These are phyloP conservation scores for Acanthamoeba sp. DNA, from an alignment of 208 protist species.

Conservation along the genomic window DNA sequence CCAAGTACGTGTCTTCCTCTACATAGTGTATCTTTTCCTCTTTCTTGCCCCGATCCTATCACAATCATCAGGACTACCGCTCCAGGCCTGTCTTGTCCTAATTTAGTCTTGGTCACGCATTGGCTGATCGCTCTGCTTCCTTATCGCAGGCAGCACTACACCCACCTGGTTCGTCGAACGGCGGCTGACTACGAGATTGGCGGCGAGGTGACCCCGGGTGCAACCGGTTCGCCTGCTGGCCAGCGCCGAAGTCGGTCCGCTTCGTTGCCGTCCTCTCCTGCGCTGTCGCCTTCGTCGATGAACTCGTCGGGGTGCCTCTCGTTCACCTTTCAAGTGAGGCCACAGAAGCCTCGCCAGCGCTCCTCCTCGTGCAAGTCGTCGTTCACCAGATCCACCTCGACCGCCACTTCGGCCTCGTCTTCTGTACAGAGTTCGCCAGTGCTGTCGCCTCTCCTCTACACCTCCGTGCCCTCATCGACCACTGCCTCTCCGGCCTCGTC, in stretches of 20 bases:
- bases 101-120: not conserved
- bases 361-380: not conserved
- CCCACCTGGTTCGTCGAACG: not conserved
- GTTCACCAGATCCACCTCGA: not conserved
- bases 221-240: no score
- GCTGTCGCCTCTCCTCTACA: not conserved
- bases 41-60: no score
- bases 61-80: not conserved
- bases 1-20: conserved; percentile 1
- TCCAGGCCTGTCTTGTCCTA: not conserved
- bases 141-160: not conserved
- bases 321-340: not conserved
- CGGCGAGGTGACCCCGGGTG: no score
- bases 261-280: not conserved
- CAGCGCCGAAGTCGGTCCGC: not conserved
- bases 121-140: not conserved
- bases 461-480: not conserved
- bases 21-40: not conserved
- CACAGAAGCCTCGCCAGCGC: not conserved
- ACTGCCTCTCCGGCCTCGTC: not conserved
- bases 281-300: not conserved
- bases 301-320: not conserved
- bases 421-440: not conserved
- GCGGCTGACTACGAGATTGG: not conserved
- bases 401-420: not conserved